Conservation (phyloP, 2,329 filamentous ascomycete genomes). For the Didymella segeticola region DNA sequence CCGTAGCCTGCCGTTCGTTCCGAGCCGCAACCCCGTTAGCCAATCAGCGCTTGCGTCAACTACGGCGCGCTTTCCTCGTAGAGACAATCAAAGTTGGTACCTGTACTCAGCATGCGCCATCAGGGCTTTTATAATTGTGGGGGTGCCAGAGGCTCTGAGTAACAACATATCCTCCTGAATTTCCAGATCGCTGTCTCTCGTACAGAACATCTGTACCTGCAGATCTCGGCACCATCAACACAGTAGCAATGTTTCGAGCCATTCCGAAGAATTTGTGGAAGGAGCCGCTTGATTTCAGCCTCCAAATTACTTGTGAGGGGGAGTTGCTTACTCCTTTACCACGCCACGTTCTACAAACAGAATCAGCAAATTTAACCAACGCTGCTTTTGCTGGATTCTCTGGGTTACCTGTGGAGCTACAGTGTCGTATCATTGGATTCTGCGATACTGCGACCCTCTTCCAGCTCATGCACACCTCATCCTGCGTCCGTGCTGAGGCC, state of each 20-base stretch:
- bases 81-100: no score
- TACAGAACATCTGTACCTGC: no score
- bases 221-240: no score
- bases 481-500: slow-evolving; percentile 10
- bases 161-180: no score
- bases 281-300: slow-evolving; percentile 2
- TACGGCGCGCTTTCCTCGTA: no score
- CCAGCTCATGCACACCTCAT: slow-evolving; percentile 23
- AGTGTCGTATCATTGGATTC: slow-evolving; percentile 16
- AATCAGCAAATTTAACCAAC: background rate
- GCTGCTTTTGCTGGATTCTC: background rate
- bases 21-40: no score
- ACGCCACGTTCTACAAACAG: background rate
- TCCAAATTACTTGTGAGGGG: background rate
- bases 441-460: slow-evolving; percentile 22
- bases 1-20: no score
- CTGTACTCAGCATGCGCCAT: no score
- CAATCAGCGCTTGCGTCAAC: no score
- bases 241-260: slow-evolving; percentile 4
- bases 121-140: no score
- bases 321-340: slow-evolving; percentile 1
- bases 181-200: no score
- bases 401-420: slow-evolving; percentile 18
- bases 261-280: slow-evolving; percentile 1
- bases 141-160: no score